Conservation (phyloP, 805 yeast genomes). For the Candida michaelii region DNA sequence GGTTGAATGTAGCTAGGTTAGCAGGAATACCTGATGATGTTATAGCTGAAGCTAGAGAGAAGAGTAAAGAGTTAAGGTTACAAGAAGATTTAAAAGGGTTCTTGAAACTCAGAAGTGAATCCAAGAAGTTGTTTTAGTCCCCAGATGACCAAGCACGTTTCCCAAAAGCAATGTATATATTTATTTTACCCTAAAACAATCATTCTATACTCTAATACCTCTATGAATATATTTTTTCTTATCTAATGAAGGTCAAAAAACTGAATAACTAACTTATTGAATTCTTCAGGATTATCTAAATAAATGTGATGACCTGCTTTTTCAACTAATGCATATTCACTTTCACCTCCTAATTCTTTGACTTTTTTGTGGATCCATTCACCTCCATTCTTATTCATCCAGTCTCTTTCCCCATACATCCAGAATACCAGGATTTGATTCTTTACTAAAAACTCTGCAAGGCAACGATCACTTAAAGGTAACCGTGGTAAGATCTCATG, state of each 20-base stretch:
- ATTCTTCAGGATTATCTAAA: slow-evolving; percentile 37
- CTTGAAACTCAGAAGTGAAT: background rate
- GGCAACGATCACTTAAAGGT: slow-evolving; percentile 42
- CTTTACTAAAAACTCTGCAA: slow-evolving; percentile 27
- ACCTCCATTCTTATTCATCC: slow-evolving; percentile 45
- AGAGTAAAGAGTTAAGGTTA: slow-evolving; percentile 33
- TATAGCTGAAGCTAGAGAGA: slow-evolving; percentile 42
- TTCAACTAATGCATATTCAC: slow-evolving; percentile 22
- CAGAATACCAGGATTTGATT: slow-evolving; percentile 27
- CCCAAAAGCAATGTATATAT: too few species aligned
- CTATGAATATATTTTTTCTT: too few species aligned
- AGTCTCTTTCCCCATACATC: slow-evolving; percentile 44
- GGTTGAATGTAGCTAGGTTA: slow-evolving; percentile 79
- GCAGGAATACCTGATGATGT: slow-evolving; percentile 59
- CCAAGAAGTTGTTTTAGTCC: too few species aligned
- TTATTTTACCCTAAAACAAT: too few species aligned
- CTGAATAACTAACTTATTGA: slow-evolving; percentile 24
- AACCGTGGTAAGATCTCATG: slow-evolving; percentile 39
- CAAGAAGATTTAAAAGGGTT: slow-evolving; percentile 22
- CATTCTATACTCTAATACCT: too few species aligned
- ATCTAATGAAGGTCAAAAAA: too few species aligned
- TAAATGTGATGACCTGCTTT: slow-evolving; percentile 46
- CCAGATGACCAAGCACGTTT: too few species aligned
- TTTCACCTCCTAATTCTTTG: slow-evolving; percentile 14
- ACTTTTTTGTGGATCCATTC: slow-evolving; percentile 30